Evolutionary conservation across 225 moss, liverwort and hornwort genomes (phyloP), one percentile per base, ranked within the genome.

Genomic region (Straminergon stramineum): DNA sequence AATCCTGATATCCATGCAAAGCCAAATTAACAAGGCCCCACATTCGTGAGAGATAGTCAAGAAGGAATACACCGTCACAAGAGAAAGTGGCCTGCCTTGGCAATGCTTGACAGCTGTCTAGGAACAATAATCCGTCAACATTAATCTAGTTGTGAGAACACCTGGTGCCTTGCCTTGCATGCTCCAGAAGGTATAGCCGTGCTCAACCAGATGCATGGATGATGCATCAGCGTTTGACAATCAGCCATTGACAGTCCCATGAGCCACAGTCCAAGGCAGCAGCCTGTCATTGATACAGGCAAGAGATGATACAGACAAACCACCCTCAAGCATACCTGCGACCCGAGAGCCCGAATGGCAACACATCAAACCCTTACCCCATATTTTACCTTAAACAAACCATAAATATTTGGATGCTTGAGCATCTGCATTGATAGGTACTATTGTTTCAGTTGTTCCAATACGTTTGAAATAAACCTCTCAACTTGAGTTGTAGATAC

Each of bases 121-220:
- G 83, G 91, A 91, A 95, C 89, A 93, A 93, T 55, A 90, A 91
- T 87, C 92, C 91, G 89, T 87, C 89, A 90, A 89, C 80, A 89
- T 90, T 93, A 90, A 87, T 92, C 93, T 95, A 93, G 93, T 90
- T 90, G 93, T 90, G 89, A 92, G 87, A 98, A 96, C 95, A 97
- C 95, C 97, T 95, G 96, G 94, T 96, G 97, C 97, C 98, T 96
- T 98, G 98, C 96, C 98, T 98, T 97, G 93, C 98, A 95, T 96
- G 95, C 98, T 98, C 95, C 96, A 91, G 94, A 93, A 97, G 95
- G 89, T 91, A 92, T 96, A 95, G 96, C 95, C 95, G 96, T 95
- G 96, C 95, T 95, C 95, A 94, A 95, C 91, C 94, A 95, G 95
- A 96, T 95, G 95, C 94, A 97, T 86, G 94, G 95, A 95, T 92